phyloP scores from a whole-genome alignment of 257 asterid species.

The Dorcoceras hygrometricum region DNA sequence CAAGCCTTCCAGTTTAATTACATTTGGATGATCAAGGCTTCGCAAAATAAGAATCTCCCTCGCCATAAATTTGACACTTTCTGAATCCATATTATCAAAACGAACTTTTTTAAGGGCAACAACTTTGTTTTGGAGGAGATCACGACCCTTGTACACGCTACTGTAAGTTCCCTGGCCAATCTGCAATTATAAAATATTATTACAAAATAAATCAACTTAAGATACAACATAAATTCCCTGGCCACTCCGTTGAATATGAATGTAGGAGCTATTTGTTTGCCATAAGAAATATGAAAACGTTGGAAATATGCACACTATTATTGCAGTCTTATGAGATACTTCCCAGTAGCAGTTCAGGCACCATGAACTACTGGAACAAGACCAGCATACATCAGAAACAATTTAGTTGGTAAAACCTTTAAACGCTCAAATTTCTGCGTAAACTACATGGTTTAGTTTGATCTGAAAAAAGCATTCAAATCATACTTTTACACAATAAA shows the following conservation, averaged over 20 bases:
- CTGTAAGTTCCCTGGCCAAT: constrained; percentile 98
- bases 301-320: neutral
- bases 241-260: neutral
- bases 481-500: neutral
- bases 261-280: neutral
- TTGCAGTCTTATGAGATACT: neutral
- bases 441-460: constrained; percentile 4
- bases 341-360: neutral
- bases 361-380: neutral
- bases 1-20: constrained; percentile 81
- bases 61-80: constrained; percentile 93
- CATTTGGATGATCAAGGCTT: constrained; percentile 84
- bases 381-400: constrained; percentile 5
- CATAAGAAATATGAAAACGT: neutral
- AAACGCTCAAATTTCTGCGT: neutral
- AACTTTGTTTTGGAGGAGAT: constrained; percentile 46
- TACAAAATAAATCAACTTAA: constrained; percentile 29
- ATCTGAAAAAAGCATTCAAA: neutral
- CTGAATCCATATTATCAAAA: constrained; percentile 82
- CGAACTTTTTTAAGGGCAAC: constrained; percentile 92
- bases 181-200: constrained; percentile 54
- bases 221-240: constrained; percentile 3
- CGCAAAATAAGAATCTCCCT: constrained; percentile 86
- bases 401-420: neutral
- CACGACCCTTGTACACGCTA: constrained; percentile 82